phyloP scores from a whole-genome alignment of 2,329 filamentous ascomycete genomes.

The Ophidiomyces ophidiicola region DNA sequence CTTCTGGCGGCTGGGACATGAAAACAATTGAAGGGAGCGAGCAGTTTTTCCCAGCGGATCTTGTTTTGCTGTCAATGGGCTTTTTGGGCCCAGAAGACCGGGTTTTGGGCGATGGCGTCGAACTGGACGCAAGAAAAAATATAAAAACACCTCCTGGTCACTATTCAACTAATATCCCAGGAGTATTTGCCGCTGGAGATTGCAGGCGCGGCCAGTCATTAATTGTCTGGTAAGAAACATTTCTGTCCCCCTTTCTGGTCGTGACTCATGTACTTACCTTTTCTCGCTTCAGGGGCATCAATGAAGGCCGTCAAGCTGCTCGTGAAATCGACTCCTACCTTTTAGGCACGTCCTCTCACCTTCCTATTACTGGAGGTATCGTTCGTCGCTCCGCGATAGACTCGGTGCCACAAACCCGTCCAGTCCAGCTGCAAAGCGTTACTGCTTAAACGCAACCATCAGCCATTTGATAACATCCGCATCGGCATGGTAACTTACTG shows the following conservation, averaged over 20 bases:
- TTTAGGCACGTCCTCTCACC: constrained; percentile 57
- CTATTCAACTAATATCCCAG: constrained; percentile 76
- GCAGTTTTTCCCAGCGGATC: constrained; percentile 91
- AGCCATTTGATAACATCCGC: too few species aligned
- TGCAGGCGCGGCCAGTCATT: constrained; percentile 89
- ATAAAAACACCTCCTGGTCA: constrained; percentile 83
- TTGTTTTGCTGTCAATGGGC: constrained; percentile 91
- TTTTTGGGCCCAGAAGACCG: constrained; percentile 90
- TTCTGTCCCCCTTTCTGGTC: not conserved
- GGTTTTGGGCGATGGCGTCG: constrained; percentile 73
- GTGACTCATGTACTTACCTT: not conserved
- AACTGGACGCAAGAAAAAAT: constrained; percentile 88
- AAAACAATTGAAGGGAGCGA: constrained; percentile 89
- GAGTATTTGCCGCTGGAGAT: constrained; percentile 88
- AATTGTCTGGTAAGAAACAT: constrained; percentile 70
- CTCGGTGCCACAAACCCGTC: constrained; percentile 26
- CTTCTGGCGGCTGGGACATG: constrained; percentile 93
- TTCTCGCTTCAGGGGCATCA: constrained; percentile 61
- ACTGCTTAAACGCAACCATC: constrained; percentile 19
- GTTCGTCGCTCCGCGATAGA: constrained; percentile 59
- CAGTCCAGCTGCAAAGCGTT: constrained; percentile 19
- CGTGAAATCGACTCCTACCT: constrained; percentile 86
- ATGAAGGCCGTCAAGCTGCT: constrained; percentile 85
- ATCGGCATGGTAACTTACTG: too few species aligned
- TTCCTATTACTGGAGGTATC: constrained; percentile 88